Evolutionary conservation across 75 land plant species (phyloP), one percentile per base, ranked within the genome.

Genomic region (Isoetes taiwanensis): DNA sequence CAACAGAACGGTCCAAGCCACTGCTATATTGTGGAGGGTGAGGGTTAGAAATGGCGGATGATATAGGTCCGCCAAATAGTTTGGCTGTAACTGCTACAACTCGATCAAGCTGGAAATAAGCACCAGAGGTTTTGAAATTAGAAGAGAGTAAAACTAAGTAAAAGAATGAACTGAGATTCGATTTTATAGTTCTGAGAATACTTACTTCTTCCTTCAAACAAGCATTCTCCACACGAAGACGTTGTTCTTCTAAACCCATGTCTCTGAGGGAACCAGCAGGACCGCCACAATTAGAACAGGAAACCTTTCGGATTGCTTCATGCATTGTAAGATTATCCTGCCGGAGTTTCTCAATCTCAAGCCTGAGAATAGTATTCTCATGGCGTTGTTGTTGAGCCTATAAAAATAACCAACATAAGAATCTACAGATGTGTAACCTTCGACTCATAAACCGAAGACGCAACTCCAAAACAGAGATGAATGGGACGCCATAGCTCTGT

Each of bases 261-360:
- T 46, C 50, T 6, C 50, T 23, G n/a, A 46, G 16, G 8, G 50
- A 19, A n/a, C n/a, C n/a, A 8, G 50, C 50, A 5, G 50, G 50
- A n/a, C 50, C 50, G 4, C 50, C 50, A n/a, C 50, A 46, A 23
- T n/a, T 46, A 3, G 50, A 23, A 46, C 50, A 46, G 25, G 50
- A 46, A 5, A 23, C 50, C 8, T 46, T 46, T 23, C 25, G 16
- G 50, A 46, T 46, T 19, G 50, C 50, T n/a, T 46, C n/a, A 8
- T n/a, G 50, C 50, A 46, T 46, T 4, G 50, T 46, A 8, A 46
- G 25, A 46, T 46, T 46, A 5, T 46, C 50, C 21, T 19, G 25
- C 4, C 50, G 50, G 4, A 46, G 50, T n/a, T 46, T 46, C 19
- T 46, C 50, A 6, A 46, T 46, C 50, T 46, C 50, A 8, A 46